phyloP scores from a whole-genome alignment of 1,139 yeast species.

The Barnettozyma hawaiiensis region DNA sequence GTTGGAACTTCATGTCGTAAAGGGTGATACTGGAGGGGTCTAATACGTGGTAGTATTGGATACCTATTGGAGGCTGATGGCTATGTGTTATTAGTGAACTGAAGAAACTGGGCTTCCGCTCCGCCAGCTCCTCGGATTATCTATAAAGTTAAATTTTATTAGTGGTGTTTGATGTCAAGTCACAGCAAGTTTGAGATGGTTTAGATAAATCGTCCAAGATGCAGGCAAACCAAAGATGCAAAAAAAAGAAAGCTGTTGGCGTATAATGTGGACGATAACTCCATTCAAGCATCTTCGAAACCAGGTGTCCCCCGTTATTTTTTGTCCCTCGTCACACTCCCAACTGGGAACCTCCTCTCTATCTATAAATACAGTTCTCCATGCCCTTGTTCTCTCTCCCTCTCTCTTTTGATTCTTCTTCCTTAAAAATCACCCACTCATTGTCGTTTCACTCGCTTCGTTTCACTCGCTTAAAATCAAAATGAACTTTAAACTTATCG shows the following conservation, averaged over 20 bases:
- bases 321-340: no score
- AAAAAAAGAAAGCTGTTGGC: no score
- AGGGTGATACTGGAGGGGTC: no score
- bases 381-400: neutral
- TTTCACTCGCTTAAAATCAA: constrained; percentile 7
- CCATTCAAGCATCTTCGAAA: neutral
- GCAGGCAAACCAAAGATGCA: no score
- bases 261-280: neutral
- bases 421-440: neutral
- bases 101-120: no score
- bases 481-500: constrained; percentile 9
- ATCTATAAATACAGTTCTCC: neutral
- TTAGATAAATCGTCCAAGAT: neutral
- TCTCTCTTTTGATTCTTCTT: neutral
- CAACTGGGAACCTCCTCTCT: no score
- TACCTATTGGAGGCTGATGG: no score
- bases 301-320: neutral
- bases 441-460: constrained; percentile 6
- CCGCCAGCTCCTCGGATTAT: neutral
- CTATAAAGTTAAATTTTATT: neutral
- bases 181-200: neutral
- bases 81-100: no score
- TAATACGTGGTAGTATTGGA: no score
- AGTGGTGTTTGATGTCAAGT: neutral
- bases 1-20: no score